Percentiles rank a stretch among this genome's conserved stretches.
Evolutionary conservation across 2,329 filamentous ascomycete genomes (phyloP).

Genomic region (Cordyceps javanica): DNA sequence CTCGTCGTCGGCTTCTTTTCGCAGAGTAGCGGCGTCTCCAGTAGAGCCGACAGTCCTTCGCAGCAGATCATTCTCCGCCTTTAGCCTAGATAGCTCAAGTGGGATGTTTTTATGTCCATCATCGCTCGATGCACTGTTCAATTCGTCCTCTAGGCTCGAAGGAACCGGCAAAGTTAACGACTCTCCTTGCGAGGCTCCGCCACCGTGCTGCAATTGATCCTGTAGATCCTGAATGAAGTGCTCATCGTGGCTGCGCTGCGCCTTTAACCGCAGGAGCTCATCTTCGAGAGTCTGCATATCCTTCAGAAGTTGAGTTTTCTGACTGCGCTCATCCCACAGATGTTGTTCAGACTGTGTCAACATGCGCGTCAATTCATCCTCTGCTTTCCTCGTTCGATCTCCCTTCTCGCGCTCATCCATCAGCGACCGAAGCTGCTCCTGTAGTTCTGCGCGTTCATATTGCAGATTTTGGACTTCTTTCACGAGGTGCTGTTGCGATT

Average conservation of each 20-base stretch:
- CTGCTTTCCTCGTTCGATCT: slow-evolving; percentile 29
- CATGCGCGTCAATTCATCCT: slow-evolving; percentile 35
- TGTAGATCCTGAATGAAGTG: slow-evolving; percentile 52
- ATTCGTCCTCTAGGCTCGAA: slow-evolving; percentile 54
- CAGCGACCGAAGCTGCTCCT: slow-evolving; percentile 39
- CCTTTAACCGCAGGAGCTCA: slow-evolving; percentile 41
- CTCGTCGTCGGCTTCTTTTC: slow-evolving; percentile 50
- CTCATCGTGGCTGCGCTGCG: slow-evolving; percentile 44
- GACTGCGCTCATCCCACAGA: slow-evolving; percentile 37
- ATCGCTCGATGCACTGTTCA: slow-evolving; percentile 42
- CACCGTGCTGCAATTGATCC: slow-evolving; percentile 46
- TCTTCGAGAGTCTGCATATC: slow-evolving; percentile 39
- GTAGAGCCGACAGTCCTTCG: slow-evolving; percentile 48
- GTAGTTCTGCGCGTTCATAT: slow-evolving; percentile 48
- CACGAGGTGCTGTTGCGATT: slow-evolving; percentile 48
- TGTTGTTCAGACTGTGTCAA: slow-evolving; percentile 36
- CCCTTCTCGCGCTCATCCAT: slow-evolving; percentile 29
- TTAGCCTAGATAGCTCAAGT: slow-evolving; percentile 51
- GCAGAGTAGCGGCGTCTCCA: slow-evolving; percentile 48
- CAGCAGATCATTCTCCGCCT: slow-evolving; percentile 55
- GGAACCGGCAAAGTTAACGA: slow-evolving; percentile 14
- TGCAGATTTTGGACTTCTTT: slow-evolving; percentile 50
- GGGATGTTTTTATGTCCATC: slow-evolving; percentile 34
- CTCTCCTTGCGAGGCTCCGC: slow-evolving; percentile 18
- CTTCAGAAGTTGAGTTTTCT: slow-evolving; percentile 40